Base-by-base conservation (phyloP, 306 rosid species). In the Castanea mollissima region DNA sequence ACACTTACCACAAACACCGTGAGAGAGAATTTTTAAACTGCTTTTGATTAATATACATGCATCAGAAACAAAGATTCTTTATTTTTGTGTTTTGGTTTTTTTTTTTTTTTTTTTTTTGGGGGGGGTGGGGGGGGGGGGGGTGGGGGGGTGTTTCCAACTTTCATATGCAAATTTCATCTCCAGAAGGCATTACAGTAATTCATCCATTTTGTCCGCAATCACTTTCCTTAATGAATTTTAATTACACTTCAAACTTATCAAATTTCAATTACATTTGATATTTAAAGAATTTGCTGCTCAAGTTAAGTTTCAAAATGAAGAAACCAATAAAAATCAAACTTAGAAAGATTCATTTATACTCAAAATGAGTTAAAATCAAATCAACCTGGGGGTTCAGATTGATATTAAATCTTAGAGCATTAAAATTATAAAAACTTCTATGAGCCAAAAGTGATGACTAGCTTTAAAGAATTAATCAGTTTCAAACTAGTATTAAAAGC, bases 91-190 rank as follows among this genome's bases (percentile, higher is more conserved):
- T 41, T 41, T 41, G 46, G 46, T 25, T 25, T 23, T 23, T 23
- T 23, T 23, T 23, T 23, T 23, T 23, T 23, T 23, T 23, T 23
- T 23, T 41, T 41, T 41, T n/a, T n/a, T n/a, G n/a, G n/a, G n/a
- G n/a, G 46, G 46, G 7, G 1, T 0, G 0, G 2, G 0, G 44
- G 0, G 10, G 2, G 1, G 7, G 44, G 2, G 52, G 0, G 54
- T 5, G 14, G 4, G 16, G 54, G 16, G 54, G 54, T 4, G 16
- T 4, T 49, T 49, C 54, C 54, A 3, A 49, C 16, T 49, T 49
- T 11, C 54, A 49, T 49, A 49, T 49, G 41, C 44, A 64, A 64
- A 64, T 31, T 44, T 14, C 46, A 64, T 60, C 8, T n/a, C 18
- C 70, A n/a, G 16, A 63, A 16, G 19, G 44, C 70, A 29, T 64